Conservation (phyloP, 1,139 yeast species). For the Saccharomycopsis crataegensis region DNA sequence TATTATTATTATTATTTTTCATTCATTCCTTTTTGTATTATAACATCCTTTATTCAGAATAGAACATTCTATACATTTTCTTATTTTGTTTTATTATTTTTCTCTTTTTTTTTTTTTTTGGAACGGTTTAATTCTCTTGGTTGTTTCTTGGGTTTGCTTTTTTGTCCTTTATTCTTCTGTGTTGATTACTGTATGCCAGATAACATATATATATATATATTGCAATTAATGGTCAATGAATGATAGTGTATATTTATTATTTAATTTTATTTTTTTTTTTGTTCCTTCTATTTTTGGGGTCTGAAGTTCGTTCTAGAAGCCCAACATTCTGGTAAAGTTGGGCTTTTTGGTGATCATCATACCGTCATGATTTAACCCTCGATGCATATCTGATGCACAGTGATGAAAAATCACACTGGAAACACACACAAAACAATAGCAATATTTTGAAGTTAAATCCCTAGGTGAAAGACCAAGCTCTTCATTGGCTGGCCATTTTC, state of each 20-base stretch:
- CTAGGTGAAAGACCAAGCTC: too few species aligned
- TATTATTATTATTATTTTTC: neutral
- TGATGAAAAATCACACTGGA: too few species aligned
- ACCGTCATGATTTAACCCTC: too few species aligned
- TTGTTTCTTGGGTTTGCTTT: neutral
- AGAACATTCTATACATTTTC: neutral
- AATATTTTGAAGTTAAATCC: too few species aligned
- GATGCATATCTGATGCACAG: too few species aligned
- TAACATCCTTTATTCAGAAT: neutral
- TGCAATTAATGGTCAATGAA: neutral
- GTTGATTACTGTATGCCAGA: neutral
- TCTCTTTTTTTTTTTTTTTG: neutral
- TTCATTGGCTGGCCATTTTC: too few species aligned
- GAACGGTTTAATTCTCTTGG: neutral
- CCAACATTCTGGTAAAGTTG: too few species aligned
- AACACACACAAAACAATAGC: too few species aligned
- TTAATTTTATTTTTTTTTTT: neutral
- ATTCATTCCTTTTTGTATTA: neutral
- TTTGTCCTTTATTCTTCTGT: neutral
- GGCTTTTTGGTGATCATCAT: too few species aligned
- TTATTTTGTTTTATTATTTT: neutral
- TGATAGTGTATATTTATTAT: neutral
- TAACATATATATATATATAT: too few species aligned
- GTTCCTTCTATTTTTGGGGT: neutral
- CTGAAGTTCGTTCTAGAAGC: neutral